Evolutionary conservation across 108 stramenopile genomes (phyloP), one percentile per base, ranked within the genome.

Genomic region (Skeletonema costatum): DNA sequence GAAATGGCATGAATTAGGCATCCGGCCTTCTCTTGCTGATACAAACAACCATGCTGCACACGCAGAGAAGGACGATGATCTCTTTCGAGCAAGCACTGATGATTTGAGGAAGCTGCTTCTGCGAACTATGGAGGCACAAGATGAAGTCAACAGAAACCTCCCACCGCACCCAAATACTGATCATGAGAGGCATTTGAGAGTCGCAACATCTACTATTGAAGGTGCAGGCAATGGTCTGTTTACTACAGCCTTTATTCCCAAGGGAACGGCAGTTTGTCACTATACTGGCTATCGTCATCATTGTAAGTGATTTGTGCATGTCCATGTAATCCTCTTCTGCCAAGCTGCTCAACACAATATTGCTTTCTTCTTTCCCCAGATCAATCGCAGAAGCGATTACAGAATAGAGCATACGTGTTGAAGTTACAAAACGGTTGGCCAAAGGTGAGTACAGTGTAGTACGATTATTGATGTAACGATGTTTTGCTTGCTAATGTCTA

Each of bases 401-500:
- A 41, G 56, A 68, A 73, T 70, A n/a, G 73, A 69, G 32, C 62
- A 39, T 80, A 80, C 33, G 33, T 80, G 41, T 48, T 80, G 25
- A 80, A 73, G 64, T 44, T 81, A 10, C 73, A 81, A 50, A 81
- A 81, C 36, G 80, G 80, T 7, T 81, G 64, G 73, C 80, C 79
- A 32, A 74, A 69, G 56, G 60, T 60, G 4, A 25, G 53, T n/a
- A n/a, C 16, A n/a, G 16, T 46, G 25, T 41, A 41, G 39, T 25
- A 25, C 25, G 0, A 11, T 11, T 12, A 11, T 41, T 41, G 39
- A 0, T 25, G 12, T 12, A 12, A 12, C 10, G 44, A n/a, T n/a
- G 16, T 46, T 25, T 46, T n/a, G 2, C 16, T 16, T 10, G 29
- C 29, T 25, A 19, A 56, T 41, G 5, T 29, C 25, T 9, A 29